phyloP scores from a whole-genome alignment of 371 early-diverging fungal genomes.

The Chytridium lagenaria region DNA sequence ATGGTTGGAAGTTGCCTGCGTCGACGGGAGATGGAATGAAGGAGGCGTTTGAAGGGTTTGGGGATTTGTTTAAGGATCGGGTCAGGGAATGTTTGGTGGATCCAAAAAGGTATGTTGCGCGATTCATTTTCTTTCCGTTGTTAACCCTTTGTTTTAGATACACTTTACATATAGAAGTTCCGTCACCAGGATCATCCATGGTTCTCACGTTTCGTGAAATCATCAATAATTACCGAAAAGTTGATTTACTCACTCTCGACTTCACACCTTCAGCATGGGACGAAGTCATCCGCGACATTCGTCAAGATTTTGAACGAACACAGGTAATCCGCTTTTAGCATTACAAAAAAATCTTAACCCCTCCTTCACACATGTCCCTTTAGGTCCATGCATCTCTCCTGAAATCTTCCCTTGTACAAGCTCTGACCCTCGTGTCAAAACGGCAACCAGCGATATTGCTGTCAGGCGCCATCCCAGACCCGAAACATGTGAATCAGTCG shows the following conservation, averaged over 20 bases:
- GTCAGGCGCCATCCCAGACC: slow-evolving; percentile 31
- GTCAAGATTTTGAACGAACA: slow-evolving; percentile 33
- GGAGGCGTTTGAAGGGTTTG: slow-evolving; percentile 34
- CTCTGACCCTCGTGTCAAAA: slow-evolving; percentile 23
- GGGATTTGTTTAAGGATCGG: slow-evolving; percentile 24
- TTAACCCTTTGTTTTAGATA: slow-evolving; percentile 19
- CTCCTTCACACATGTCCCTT: neutral
- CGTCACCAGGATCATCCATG: slow-evolving; percentile 15
- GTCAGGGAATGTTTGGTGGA: slow-evolving; percentile 29
- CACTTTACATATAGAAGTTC: slow-evolving; percentile 18
- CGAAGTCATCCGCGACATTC: slow-evolving; percentile 32
- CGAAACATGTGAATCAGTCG: slow-evolving; percentile 18
- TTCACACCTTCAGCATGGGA: slow-evolving; percentile 40
- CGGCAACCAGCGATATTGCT: slow-evolving; percentile 29
- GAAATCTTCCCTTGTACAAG: slow-evolving; percentile 25
- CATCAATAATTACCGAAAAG: slow-evolving; percentile 35
- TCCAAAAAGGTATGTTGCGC: slow-evolving; percentile 27
- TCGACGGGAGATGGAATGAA: neutral
- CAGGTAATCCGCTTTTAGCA: slow-evolving; percentile 12
- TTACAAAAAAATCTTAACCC: neutral
- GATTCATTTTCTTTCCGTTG: neutral
- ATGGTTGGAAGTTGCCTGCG: slow-evolving; percentile 36
- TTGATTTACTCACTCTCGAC: slow-evolving; percentile 34
- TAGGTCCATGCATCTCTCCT: slow-evolving; percentile 27
- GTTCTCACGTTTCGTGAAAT: slow-evolving; percentile 34